phyloP scores from a whole-genome alignment of 495 filamentous ascomycete species.

The Xylaria intraflava region DNA sequence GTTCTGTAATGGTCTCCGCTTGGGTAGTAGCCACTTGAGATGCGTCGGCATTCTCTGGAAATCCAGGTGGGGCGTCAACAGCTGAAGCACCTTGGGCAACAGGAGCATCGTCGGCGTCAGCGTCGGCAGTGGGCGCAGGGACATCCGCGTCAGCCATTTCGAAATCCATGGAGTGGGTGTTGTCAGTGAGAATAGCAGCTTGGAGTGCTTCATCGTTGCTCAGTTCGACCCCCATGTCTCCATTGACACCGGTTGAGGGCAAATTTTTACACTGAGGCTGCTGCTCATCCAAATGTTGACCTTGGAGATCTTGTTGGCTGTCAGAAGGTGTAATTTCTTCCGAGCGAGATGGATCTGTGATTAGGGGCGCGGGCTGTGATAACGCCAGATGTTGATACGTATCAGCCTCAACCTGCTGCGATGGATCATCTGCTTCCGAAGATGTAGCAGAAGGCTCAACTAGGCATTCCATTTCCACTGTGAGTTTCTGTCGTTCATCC shows the following conservation, averaged over 20 bases:
- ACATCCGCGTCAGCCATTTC: neutral
- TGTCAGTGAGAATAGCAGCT: slow-evolving; percentile 4
- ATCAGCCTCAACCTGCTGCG: slow-evolving; percentile 15
- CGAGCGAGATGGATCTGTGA: neutral
- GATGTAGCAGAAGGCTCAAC: slow-evolving; percentile 39
- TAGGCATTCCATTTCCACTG: slow-evolving; percentile 50
- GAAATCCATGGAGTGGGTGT: neutral
- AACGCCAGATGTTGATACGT: neutral
- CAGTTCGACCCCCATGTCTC: slow-evolving; percentile 15
- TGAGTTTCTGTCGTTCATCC: slow-evolving; percentile 40
- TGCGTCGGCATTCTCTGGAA: neutral
- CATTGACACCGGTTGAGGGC: slow-evolving; percentile 4
- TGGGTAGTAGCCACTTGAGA: neutral
- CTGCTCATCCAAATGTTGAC: neutral
- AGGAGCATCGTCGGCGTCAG: neutral
- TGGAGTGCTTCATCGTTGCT: slow-evolving; percentile 6
- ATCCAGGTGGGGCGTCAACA: neutral
- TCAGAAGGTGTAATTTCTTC: neutral
- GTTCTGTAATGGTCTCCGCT: neutral
- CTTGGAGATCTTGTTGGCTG: neutral
- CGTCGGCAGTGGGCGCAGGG: neutral
- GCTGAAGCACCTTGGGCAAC: neutral
- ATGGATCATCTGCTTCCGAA: slow-evolving; percentile 26
- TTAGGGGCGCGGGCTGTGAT: neutral
- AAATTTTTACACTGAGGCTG: neutral